Evolutionary conservation across 768 basidiomycete genomes (phyloP), one percentile per base, ranked within the genome.

Genomic region (Russula griseocarnosa): DNA sequence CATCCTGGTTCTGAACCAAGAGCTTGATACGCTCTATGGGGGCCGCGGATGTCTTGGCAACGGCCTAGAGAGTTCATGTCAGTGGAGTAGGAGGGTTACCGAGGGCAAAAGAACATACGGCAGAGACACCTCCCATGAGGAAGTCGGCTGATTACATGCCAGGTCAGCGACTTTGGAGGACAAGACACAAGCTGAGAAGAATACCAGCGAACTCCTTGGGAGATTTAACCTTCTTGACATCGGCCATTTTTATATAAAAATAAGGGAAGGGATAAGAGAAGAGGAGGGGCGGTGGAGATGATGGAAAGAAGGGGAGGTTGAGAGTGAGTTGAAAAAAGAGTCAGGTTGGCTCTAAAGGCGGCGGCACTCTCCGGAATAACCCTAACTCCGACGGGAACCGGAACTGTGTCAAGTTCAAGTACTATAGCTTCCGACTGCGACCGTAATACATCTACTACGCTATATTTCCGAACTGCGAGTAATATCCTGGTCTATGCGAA

Each of bases 1-100:
- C 97, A 85, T 95, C 96, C 86, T 98, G 96, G 81, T 97, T 98
- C 80, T 98, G 93, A 65, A 96, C 89, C 75, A 96, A 80, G 73
- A 98, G 87, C 83, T 99, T 99, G 80, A 99, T 96, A 75, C 97
- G 94, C 86, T 98, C 97, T 73, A 99, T 99, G 79, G 97, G 97
- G 69, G 97, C 97, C 71, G 97, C 97, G 69, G 90, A 91, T 70
- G 97, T 98, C 86, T 99, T 99, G 61, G 97, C 90, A 77, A 98
- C 92, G 71, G 97, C 97, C 92, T 94, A 52, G 64, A 65, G 34
- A 65, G 36, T 44, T 60, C 75, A 66, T 56, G 64, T 18, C 46
- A 66, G 16, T 38, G 5, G 4, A 38, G 49, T 22, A 32, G 10
- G 34, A 3, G 7, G 30, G 47, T 0, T 34, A 8, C 34, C 46